These are phyloP conservation scores for Powellomyces hirtus DNA, from an alignment of 192 early-diverging fungal genomes.

Conservation along the genomic window DNA sequence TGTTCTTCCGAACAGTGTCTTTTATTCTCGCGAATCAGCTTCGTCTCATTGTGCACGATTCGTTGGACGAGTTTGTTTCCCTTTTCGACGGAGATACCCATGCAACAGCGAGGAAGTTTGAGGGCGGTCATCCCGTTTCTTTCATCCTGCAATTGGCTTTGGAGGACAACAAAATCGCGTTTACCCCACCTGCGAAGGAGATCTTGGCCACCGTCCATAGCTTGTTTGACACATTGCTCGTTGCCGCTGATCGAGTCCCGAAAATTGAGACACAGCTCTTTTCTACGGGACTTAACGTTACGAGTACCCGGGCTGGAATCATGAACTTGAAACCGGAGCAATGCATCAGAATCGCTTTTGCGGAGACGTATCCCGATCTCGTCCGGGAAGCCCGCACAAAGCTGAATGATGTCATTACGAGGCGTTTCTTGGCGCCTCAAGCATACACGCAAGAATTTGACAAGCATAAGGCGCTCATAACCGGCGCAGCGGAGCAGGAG, in stretches of 20 bases:
- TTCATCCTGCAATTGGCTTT: slow-evolving; percentile 41
- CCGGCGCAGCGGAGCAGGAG: slow-evolving; percentile 35
- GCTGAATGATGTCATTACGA: slow-evolving; percentile 30
- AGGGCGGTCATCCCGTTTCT: slow-evolving; percentile 35
- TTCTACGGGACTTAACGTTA: slow-evolving; percentile 38
- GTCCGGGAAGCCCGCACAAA: slow-evolving; percentile 39
- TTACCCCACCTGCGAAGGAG: slow-evolving; percentile 48
- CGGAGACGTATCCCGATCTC: slow-evolving; percentile 48
- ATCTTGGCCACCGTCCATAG: slow-evolving; percentile 44
- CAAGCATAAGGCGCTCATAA: slow-evolving; percentile 46
- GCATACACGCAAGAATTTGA: slow-evolving; percentile 51
- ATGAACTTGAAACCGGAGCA: slow-evolving; percentile 50
- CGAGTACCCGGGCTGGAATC: slow-evolving; percentile 37
- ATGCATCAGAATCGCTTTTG: slow-evolving; percentile 55
- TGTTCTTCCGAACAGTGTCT: slow-evolving; percentile 51
- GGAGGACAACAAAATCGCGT: slow-evolving; percentile 45
- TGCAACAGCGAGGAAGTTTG: slow-evolving; percentile 14
- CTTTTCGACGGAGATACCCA: slow-evolving; percentile 43
- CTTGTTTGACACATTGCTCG: slow-evolving; percentile 46
- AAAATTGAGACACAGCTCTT: slow-evolving; percentile 60
- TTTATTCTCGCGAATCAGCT: slow-evolving; percentile 53
- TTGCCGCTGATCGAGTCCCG: slow-evolving; percentile 50
- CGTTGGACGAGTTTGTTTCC: slow-evolving; percentile 48
- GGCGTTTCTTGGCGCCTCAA: slow-evolving; percentile 42
- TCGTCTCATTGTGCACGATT: slow-evolving; percentile 44